Evolutionary conservation across 257 asterid genomes (phyloP).

Genomic region (Plantago ovata): DNA sequence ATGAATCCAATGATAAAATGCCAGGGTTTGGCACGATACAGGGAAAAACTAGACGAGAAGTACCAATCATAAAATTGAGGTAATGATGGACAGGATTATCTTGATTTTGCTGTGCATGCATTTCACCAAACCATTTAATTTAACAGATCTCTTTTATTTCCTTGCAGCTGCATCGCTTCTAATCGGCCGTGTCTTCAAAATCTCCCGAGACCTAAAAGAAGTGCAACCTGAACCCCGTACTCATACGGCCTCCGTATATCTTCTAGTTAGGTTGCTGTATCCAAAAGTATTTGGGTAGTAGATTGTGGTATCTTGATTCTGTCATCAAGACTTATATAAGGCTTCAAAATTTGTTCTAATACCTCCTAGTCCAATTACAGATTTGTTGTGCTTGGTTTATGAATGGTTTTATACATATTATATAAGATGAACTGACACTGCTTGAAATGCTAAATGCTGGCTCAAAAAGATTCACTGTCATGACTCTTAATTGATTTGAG

Average conservation of each 20-base stretch:
- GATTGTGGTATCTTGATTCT: slow-evolving; percentile 4
- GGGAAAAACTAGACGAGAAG: slow-evolving; percentile 84
- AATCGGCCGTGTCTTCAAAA: slow-evolving; percentile 7
- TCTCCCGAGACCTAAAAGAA: slow-evolving; percentile 6
- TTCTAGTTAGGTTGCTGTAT: background rate
- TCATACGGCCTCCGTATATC: background rate
- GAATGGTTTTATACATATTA: too few species aligned
- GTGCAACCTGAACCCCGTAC: background rate
- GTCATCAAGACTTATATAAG: background rate
- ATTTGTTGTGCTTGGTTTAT: background rate
- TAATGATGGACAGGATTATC: background rate
- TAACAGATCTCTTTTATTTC: background rate
- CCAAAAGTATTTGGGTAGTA: background rate
- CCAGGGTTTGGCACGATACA: slow-evolving; percentile 90
- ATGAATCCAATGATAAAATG: slow-evolving; percentile 16
- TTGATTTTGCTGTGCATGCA: slow-evolving; percentile 1
- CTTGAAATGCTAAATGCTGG: too few species aligned
- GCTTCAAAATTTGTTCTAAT: background rate
- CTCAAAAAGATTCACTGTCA: too few species aligned
- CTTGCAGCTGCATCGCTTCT: slow-evolving; percentile 6
- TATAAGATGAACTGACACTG: too few species aligned
- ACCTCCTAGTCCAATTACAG: background rate
- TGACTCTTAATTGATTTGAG: too few species aligned
- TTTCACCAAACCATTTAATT: background rate
- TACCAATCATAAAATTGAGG: slow-evolving; percentile 29